Base-by-base conservation (phyloP, 495 filamentous ascomycete species). In the Hypomontagnella submonticulosa region DNA sequence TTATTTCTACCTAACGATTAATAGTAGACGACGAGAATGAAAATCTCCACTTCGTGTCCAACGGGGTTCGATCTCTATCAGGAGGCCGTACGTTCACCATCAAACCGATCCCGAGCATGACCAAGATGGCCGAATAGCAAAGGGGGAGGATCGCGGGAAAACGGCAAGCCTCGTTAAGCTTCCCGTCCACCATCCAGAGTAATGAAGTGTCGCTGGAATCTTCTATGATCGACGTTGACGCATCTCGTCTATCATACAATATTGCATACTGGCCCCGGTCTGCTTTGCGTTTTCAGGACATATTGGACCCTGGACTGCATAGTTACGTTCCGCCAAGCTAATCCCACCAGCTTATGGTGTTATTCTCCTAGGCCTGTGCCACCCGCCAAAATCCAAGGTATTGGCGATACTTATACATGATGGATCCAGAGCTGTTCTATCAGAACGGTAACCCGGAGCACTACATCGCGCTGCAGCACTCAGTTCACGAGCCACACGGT, bases 171-270 rank as follows among this genome's bases (percentile, higher is more conserved):
- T 69, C 60, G 43, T 51, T 43, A 55, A 32, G 37, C 43, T 42
- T 51, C 47, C 44, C 49, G 33, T 43, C 49, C 34, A 55, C 43
- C 42, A 58, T 27, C 23, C 37, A 34, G 38, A n/a, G 50, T 43
- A 59, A 60, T 56, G n/a, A 60, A 69, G 51, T 50, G 18, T 60
- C 44, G 51, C 66, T 69, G 44, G 66, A 69, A 69, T 60, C 60
- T 64, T 69, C 66, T 61, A 53, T 69, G 66, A 69, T 69, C 66
- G 66, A 59, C 66, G 44, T 69, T 62, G 55, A 69, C 60, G 42
- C 66, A 64, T 56, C 66, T 47, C 38, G 44, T 55, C 41, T 16
- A 32, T 40, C 41, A 20, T 56, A 69, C 50, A 64, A 64, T 69
- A 64, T 63, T 69, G 60, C 66, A 69, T 64, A 44, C 18, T 27